A percentile compares a stretch with the other conserved stretches of the same genome.
These are phyloP conservation scores for Fusarium hostae DNA, from an alignment of 2,329 filamentous ascomycete genomes.

Conservation along the genomic window DNA sequence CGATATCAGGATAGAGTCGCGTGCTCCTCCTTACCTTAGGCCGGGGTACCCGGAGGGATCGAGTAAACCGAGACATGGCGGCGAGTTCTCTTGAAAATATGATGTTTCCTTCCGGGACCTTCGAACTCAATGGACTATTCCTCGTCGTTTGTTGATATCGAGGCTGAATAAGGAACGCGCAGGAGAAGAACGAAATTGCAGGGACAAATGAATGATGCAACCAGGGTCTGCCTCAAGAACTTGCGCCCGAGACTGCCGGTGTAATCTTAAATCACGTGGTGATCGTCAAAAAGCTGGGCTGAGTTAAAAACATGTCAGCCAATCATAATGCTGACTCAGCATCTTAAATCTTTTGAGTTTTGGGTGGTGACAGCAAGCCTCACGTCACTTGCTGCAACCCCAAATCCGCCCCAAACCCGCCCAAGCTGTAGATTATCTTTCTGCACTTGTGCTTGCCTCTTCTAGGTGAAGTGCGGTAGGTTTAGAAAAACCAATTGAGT, in stretches of 20 bases:
- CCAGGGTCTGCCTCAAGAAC: conserved; percentile 38
- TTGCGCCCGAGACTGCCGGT: conserved; percentile 31
- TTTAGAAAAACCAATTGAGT: neutral
- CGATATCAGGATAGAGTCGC: conserved; percentile 6
- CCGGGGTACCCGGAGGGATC: conserved; percentile 54
- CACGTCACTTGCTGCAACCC: conserved; percentile 34
- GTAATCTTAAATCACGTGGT: conserved; percentile 35
- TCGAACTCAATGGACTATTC: neutral
- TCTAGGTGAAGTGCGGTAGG: neutral
- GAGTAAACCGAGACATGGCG: conserved; percentile 52
- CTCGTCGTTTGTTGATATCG: conserved; percentile 4
- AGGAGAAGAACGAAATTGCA: conserved; percentile 23
- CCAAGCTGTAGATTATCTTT: neutral
- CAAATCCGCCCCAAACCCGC: neutral
- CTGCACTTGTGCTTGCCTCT: conserved; percentile 16
- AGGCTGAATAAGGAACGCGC: conserved; percentile 17
- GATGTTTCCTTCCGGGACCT: conserved; percentile 1
- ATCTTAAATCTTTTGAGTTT: neutral
- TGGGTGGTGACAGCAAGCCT: conserved; percentile 11
- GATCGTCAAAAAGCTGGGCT: neutral
- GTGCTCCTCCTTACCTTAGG: conserved; percentile 51
- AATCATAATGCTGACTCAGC: conserved; percentile 20
- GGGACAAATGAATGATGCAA: conserved; percentile 41
- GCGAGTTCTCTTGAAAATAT: conserved; percentile 7
- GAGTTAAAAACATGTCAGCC: conserved; percentile 9